A percentile compares a stretch with the other conserved stretches of the same genome.
Evolutionary conservation across 2,329 filamentous ascomycete species (phyloP).

Genomic region (Diaporthe sp.): DNA sequence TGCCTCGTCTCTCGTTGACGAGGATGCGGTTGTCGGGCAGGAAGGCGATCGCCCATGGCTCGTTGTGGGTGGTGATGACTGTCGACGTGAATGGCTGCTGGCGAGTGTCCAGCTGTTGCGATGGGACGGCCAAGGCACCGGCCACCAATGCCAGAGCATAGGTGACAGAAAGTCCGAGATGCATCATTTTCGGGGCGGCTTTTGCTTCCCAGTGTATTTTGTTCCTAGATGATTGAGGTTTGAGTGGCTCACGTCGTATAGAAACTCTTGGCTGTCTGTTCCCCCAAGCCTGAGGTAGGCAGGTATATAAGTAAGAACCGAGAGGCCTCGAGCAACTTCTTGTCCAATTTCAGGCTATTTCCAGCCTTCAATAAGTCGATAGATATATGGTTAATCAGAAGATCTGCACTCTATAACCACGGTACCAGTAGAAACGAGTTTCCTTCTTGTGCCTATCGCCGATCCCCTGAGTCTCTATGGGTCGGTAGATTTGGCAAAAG

Average conservation of each 20-base stretch:
- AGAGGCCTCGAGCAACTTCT: constrained; percentile 1
- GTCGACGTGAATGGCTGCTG: constrained; percentile 48
- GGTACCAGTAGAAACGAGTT: not conserved
- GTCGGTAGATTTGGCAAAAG: constrained; percentile 23
- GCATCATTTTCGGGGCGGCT: constrained; percentile 46
- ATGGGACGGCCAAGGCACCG: constrained; percentile 48
- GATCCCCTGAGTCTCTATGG: not conserved
- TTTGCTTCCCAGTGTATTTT: constrained; percentile 44
- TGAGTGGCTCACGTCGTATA: not conserved
- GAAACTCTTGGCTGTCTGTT: constrained; percentile 4
- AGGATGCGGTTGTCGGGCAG: constrained; percentile 51
- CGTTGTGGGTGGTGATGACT: constrained; percentile 44
- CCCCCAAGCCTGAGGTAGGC: constrained; percentile 9
- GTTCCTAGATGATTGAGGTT: not conserved
- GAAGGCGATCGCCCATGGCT: constrained; percentile 52
- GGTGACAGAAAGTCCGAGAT: constrained; percentile 49
- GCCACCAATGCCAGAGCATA: constrained; percentile 49
- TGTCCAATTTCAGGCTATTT: constrained; percentile 17
- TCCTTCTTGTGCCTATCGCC: not conserved
- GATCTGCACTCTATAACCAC: not conserved
- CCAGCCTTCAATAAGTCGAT: not conserved
- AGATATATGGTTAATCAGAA: constrained; percentile 6
- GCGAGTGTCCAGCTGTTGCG: constrained; percentile 48
- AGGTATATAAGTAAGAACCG: constrained; percentile 11
- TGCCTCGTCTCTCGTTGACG: constrained; percentile 51